These are phyloP conservation scores for Fomitopsis palustris DNA, from an alignment of 1,284 basidiomycete species.

Conservation along the genomic window DNA sequence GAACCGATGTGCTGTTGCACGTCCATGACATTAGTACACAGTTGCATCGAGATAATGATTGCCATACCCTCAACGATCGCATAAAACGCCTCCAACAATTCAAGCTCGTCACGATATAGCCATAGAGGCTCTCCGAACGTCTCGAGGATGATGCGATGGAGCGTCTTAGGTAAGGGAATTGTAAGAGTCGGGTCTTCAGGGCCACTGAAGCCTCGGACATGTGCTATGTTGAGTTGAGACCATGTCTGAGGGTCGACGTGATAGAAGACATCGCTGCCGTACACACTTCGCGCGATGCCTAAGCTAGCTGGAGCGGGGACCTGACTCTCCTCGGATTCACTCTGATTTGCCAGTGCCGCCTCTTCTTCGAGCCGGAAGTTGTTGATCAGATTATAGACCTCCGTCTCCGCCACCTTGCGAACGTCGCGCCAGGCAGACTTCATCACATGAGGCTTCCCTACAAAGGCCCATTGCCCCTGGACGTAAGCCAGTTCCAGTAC, in stretches of 20 bases:
- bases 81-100: no score
- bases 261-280: slow-evolving; percentile 5
- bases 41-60: no score
- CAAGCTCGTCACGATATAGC: background rate
- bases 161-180: no score
- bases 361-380: no score
- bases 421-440: slow-evolving; percentile 16
- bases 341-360: background rate
- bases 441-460: slow-evolving; percentile 6
- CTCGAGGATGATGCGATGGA: background rate
- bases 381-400: slow-evolving; percentile 3
- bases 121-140: background rate
- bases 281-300: background rate
- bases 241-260: background rate
- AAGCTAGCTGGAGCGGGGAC: background rate
- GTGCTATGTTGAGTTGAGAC: no score
- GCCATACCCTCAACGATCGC: no score
- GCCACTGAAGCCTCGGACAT: no score
- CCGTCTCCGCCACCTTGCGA: slow-evolving; percentile 9
- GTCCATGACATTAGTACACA: background rate
- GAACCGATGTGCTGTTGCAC: background rate
- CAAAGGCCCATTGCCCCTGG: background rate
- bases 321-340: background rate
- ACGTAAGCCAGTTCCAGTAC: background rate
- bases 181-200: no score